These are phyloP conservation scores for Coemansia sp. DNA, from an alignment of 192 early-diverging fungal species.

Conservation along the genomic window DNA sequence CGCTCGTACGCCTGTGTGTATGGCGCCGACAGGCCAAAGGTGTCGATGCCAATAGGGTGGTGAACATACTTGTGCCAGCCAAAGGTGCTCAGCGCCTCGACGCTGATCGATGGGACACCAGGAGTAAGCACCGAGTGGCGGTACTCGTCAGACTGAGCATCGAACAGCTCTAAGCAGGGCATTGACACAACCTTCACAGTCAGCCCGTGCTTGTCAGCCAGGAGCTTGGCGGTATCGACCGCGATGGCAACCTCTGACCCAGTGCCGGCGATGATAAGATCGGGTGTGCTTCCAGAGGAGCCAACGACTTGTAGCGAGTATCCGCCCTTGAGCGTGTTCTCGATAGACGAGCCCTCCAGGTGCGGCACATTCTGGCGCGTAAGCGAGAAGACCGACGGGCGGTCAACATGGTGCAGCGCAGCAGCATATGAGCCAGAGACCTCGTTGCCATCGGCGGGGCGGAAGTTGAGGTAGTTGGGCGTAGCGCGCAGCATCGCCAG, in stretches of 20 bases:
- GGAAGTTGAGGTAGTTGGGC: slow-evolving; percentile 83
- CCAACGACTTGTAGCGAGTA: slow-evolving; percentile 74
- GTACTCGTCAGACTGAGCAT: slow-evolving; percentile 81
- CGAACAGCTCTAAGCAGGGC: slow-evolving; percentile 89
- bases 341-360: slow-evolving; percentile 78
- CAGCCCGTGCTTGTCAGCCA: slow-evolving; percentile 59
- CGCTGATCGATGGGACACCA: slow-evolving; percentile 80
- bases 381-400: slow-evolving; percentile 83
- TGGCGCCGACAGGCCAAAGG: slow-evolving; percentile 86
- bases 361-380: slow-evolving; percentile 95
- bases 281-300: slow-evolving; percentile 52
- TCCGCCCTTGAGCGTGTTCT: slow-evolving; percentile 81
- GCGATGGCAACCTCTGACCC: slow-evolving; percentile 91
- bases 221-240: slow-evolving; percentile 79
- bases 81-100: slow-evolving; percentile 84
- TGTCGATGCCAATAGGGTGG: slow-evolving; percentile 82
- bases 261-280: slow-evolving; percentile 78
- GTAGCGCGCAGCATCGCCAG: slow-evolving; percentile 83
- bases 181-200: slow-evolving; percentile 86
- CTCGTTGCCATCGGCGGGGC: slow-evolving; percentile 96
- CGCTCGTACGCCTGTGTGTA: slow-evolving; percentile 80
- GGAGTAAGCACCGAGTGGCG: slow-evolving; percentile 73
- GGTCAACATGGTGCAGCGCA: slow-evolving; percentile 67
- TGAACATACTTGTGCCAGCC: slow-evolving; percentile 95
- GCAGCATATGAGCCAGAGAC: slow-evolving; percentile 84